These are phyloP conservation scores for Wickerhamiella azymoides DNA, from an alignment of 805 yeast genomes.

Conservation along the genomic window DNA sequence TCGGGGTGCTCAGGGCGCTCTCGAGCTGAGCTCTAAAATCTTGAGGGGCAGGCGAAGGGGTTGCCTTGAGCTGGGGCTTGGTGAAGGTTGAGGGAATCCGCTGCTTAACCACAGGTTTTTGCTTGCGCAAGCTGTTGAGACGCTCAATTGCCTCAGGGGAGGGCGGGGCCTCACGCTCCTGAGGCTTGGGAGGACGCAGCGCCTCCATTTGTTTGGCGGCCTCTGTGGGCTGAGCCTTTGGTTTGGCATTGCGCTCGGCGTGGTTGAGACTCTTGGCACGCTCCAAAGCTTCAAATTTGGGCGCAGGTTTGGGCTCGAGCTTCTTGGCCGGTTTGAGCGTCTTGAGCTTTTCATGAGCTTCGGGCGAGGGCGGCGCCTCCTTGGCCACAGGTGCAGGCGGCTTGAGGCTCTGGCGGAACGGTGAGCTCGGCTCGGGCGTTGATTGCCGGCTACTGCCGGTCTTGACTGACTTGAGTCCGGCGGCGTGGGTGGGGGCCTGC, in stretches of 20 bases:
- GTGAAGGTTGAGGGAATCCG: not conserved
- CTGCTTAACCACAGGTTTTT: not conserved
- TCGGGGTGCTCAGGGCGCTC: not conserved
- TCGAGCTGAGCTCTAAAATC: not conserved
- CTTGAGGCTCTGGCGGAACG: not conserved
- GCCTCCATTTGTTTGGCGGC: not conserved
- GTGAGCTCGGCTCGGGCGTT: not conserved
- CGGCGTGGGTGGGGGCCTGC: not conserved
- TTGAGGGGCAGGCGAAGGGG: not conserved
- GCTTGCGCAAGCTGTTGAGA: constrained; percentile 2
- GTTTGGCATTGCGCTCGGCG: not conserved
- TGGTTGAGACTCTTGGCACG: not conserved
- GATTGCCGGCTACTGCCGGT: not conserved
- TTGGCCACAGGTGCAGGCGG: not conserved
- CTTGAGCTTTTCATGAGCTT: constrained; percentile 4
- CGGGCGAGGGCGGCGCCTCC: not conserved
- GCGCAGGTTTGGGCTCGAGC: not conserved
- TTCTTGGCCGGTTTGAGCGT: not conserved
- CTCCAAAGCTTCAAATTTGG: constrained; percentile 4
- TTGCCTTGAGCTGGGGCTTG: not conserved
- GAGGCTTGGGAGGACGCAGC: not conserved
- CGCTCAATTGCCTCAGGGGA: constrained; percentile 6
- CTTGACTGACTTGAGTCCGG: not conserved
- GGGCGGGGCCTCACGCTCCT: constrained; percentile 5
- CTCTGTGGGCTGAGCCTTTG: not conserved